phyloP scores from a whole-genome alignment of 768 basidiomycete genomes.

The Lentinus brumalis region DNA sequence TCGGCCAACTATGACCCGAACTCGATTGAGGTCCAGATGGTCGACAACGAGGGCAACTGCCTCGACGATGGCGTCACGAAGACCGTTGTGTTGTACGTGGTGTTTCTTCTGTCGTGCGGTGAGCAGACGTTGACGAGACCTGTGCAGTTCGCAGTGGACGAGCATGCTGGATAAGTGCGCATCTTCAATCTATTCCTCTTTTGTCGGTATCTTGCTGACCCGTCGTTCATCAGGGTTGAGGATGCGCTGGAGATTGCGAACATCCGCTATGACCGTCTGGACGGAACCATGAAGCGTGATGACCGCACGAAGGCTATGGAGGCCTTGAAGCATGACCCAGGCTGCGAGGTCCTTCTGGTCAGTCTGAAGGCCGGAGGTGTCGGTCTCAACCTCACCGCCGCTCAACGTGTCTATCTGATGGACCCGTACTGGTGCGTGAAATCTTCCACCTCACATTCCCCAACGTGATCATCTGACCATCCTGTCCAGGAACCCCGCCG shows the following conservation, averaged over 20 bases:
- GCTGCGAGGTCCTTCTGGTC: conserved; percentile 91
- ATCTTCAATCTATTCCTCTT: conserved; percentile 10
- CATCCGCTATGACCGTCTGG: conserved; percentile 89
- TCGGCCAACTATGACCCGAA: conserved; percentile 85
- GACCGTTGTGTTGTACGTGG: conserved; percentile 91
- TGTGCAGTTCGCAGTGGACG: conserved; percentile 86
- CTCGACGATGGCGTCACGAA: conserved; percentile 76
- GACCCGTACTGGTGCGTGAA: conserved; percentile 86
- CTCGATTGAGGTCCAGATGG: conserved; percentile 72
- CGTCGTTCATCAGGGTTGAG: conserved; percentile 60
- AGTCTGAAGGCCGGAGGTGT: conserved; percentile 97
- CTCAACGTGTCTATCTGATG: conserved; percentile 92
- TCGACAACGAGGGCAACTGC: conserved; percentile 72
- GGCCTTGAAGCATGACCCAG: conserved; percentile 84
- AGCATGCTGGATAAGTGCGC: conserved; percentile 87
- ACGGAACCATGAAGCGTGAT: conserved; percentile 98
- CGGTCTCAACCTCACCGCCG: conserved; percentile 93
- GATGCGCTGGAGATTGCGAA: conserved; percentile 81
- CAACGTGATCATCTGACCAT: conserved; percentile 1
- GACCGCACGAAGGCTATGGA: conserved; percentile 93
- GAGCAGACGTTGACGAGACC: conserved; percentile 13
- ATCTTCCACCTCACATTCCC: neutral
- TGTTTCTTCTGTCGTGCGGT: conserved; percentile 4
- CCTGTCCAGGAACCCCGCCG: conserved; percentile 82
- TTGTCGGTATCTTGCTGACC: conserved; percentile 6